Evolutionary conservation across 148 eudicot species (phyloP).

Genomic region (Hydrangea macrophylla): DNA sequence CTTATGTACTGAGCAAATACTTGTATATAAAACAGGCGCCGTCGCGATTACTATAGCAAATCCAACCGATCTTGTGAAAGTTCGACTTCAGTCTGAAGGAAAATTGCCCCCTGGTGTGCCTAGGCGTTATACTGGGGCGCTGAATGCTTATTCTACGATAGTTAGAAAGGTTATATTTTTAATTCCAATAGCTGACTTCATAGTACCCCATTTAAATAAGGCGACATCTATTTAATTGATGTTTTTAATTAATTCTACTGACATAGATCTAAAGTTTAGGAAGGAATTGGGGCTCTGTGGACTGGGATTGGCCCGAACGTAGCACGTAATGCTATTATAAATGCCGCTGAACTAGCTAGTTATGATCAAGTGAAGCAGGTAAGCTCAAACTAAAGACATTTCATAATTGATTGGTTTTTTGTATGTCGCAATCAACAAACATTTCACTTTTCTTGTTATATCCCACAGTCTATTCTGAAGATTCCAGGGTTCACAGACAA

Average conservation of each 20-base stretch:
- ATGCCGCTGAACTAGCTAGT: constrained; percentile 99
- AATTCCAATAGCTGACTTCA: background rate
- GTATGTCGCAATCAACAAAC: background rate
- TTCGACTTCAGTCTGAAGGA: constrained; percentile 96
- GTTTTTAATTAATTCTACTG: constrained; percentile 3
- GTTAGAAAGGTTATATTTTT: constrained; percentile 55
- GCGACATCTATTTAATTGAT: background rate
- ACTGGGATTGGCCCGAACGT: constrained; percentile 95
- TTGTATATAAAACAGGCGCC: constrained; percentile 53
- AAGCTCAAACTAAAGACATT: constrained; percentile 3
- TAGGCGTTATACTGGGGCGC: constrained; percentile 86
- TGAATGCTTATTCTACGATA: constrained; percentile 92
- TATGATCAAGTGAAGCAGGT: constrained; percentile 99
- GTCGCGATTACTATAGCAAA: constrained; percentile 75
- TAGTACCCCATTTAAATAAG: constrained; percentile 1
- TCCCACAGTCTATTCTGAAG: constrained; percentile 75
- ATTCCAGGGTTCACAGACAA: constrained; percentile 94
- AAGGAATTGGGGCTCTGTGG: constrained; percentile 90
- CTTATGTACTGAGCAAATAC: background rate
- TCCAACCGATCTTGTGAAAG: constrained; percentile 99
- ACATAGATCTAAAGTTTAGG: constrained; percentile 40
- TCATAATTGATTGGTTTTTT: background rate
- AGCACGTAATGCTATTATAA: constrained; percentile 95
- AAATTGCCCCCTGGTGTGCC: constrained; percentile 84
- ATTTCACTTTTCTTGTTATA: constrained; percentile 7